Conservation (phyloP, 139 green algal genomes). For the Closterium sp. region DNA sequence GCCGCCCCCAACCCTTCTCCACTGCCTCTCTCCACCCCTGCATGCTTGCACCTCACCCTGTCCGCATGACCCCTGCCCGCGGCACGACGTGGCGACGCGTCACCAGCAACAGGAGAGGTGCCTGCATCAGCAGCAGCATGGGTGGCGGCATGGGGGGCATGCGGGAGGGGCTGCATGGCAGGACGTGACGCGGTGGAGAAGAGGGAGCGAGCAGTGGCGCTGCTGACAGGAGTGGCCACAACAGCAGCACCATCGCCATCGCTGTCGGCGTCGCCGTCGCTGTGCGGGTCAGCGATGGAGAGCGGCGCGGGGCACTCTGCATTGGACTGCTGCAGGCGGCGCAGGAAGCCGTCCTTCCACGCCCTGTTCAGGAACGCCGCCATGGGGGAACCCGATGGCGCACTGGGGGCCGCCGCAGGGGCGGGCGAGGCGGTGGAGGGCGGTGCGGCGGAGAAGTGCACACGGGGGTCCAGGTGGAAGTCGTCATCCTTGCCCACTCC, state of each 20-base stretch:
- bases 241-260: not conserved
- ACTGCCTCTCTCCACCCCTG: not conserved
- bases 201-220: not conserved
- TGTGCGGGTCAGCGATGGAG: not conserved
- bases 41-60: not conserved
- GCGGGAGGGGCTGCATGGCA: not conserved
- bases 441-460: not conserved
- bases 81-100: not conserved
- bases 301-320: not conserved
- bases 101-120: not conserved
- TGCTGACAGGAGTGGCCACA: not conserved
- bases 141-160: not conserved
- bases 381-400: not conserved
- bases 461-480: not conserved
- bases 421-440: not conserved
- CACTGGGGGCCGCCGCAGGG: no score
- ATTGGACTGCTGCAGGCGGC: not conserved
- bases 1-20: not conserved
- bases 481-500: not conserved
- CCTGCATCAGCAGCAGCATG: not conserved
- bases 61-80: not conserved
- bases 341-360: not conserved
- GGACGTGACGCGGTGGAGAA: not conserved
- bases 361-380: not conserved
- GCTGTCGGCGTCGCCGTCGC: not conserved